Base-by-base conservation (phyloP, 306 rosid species). In the Arachis stenosperma region DNA sequence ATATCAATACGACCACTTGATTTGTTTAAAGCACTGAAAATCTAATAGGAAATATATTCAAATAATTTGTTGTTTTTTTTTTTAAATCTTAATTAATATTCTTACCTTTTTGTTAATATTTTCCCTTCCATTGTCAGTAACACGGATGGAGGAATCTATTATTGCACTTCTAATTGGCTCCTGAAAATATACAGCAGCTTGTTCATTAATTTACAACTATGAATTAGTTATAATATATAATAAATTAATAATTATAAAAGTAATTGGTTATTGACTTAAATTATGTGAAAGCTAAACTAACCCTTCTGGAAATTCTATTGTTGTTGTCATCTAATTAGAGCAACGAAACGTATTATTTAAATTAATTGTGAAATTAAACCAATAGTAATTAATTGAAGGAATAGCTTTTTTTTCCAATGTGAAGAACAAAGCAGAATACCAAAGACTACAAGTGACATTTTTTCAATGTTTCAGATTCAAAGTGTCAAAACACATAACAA, bases 41-140 rank as follows among this genome's bases (percentile, higher is more conserved):
- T 64, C 30, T 13, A 55, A 43, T 14, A 65, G 44, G 54, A 1
- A 55, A 55, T 33, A 51, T 50, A 15, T 55, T 22, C 27, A 22
- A 22, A 22, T 22, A 22, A 22, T 22, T 22, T 22, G 0, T 22
- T 22, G 27, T 22, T 22, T 22, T 22, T 22, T 22, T 22, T 22
- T 22, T 17, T 17, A 17, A n/a, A 22, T 56, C 14, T 53, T 41
- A 1, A 0, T 65, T 22, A 37, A 37, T 6, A 41, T 61, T 75
- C 81, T 59, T 93, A 89, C 98, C 57, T 84, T 89, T 83, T 74
- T 86, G 80, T 77, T 72, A 65, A 84, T 79, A 61, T 82, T 89
- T 61, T 88, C 97, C 75, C 91, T 87, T 81, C 98, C 98, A 69
- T 90, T 75, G 79, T 93, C 98, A 2, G 86, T 80, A 70, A 84